These are phyloP conservation scores for Xylaria arbuscula DNA, from an alignment of 2,329 filamentous ascomycete genomes.

Conservation along the genomic window DNA sequence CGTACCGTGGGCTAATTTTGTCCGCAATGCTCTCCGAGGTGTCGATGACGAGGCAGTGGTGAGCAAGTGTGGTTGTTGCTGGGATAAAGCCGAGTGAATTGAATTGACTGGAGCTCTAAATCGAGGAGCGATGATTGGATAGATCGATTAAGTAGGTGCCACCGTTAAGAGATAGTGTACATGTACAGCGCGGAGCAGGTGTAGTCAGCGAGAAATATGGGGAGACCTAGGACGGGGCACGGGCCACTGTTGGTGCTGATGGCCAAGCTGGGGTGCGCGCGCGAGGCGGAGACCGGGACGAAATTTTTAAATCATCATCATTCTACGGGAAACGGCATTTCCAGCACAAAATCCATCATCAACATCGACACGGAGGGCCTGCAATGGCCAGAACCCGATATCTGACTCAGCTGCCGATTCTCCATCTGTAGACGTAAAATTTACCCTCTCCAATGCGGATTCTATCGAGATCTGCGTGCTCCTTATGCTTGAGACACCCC, in stretches of 20 bases:
- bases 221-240: conserved; percentile 8
- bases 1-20: conserved; percentile 52
- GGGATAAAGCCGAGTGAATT: conserved; percentile 29
- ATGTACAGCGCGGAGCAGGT: conserved; percentile 7
- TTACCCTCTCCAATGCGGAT: conserved; percentile 67
- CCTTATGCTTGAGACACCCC: conserved; percentile 56
- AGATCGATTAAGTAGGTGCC: neutral
- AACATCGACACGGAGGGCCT: conserved; percentile 60
- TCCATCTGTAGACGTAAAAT: conserved; percentile 66
- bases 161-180: neutral
- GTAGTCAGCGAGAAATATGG: neutral
- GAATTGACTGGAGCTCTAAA: conserved; percentile 22
- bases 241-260: conserved; percentile 22
- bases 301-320: conserved; percentile 55
- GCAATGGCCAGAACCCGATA: conserved; percentile 66
- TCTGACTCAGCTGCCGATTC: conserved; percentile 56
- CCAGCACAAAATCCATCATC: conserved; percentile 57
- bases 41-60: conserved; percentile 37
- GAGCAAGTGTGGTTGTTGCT: conserved; percentile 37
- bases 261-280: conserved; percentile 28
- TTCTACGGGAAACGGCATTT: conserved; percentile 61
- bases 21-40: conserved; percentile 48
- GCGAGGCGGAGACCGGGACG: conserved; percentile 42
- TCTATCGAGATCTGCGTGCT: conserved; percentile 66
- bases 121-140: conserved; percentile 28